Evolutionary conservation across 345 rosid species (phyloP).

Genomic region (Theobroma cacao): DNA sequence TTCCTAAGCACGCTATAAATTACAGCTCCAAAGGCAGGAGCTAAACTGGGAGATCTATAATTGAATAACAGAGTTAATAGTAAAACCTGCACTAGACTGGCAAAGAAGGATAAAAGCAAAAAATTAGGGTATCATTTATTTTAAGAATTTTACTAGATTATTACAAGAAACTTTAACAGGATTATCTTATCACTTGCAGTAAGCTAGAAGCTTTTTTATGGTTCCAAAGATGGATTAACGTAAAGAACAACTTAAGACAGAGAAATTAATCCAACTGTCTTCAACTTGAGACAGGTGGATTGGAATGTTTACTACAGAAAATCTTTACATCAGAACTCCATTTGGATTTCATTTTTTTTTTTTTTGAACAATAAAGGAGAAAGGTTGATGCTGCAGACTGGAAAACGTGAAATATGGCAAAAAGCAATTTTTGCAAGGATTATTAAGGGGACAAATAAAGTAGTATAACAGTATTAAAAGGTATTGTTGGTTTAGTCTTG

Average conservation of each 20-base stretch:
- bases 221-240: neutral
- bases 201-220: neutral
- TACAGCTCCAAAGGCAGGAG: neutral
- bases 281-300: no score
- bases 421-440: neutral
- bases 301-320: neutral
- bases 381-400: neutral
- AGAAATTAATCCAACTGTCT: no score
- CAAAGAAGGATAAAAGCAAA: neutral
- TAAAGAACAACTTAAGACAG: neutral
- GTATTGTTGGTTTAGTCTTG: neutral
- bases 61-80: neutral
- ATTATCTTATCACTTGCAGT: neutral
- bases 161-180: neutral
- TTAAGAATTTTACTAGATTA: neutral
- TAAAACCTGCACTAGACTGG: neutral
- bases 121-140: neutral
- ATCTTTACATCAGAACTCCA: neutral
- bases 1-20: neutral
- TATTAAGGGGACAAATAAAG: neutral
- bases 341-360: neutral
- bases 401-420: neutral
- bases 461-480: neutral
- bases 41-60: neutral
- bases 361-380: neutral